Conservation (phyloP, 148 eudicot species). For the Chenopodium formosanum region DNA sequence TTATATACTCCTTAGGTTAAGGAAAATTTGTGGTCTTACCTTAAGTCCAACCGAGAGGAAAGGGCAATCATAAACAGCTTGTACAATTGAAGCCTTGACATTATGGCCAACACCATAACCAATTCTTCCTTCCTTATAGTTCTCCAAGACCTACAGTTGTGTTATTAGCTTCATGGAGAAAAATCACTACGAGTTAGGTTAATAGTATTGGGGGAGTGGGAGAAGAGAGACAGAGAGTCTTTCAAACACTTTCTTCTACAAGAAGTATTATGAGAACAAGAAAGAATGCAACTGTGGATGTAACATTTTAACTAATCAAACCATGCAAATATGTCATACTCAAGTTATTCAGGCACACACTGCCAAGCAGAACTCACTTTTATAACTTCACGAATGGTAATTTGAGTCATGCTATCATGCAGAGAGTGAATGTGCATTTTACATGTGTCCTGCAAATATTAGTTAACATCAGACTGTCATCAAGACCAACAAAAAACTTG, state of each 20-base stretch:
- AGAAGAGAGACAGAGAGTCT: neutral
- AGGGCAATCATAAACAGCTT: constrained; percentile 81
- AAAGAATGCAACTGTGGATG: neutral
- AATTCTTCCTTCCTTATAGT: constrained; percentile 59
- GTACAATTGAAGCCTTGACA: constrained; percentile 55
- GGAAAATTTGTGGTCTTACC: constrained; percentile 33
- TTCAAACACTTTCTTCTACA: neutral
- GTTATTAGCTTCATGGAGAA: constrained; percentile 26
- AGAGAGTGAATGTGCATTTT: constrained; percentile 47
- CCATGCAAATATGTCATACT: neutral
- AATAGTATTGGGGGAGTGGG: neutral
- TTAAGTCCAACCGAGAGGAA: constrained; percentile 67
- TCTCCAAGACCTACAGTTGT: constrained; percentile 55
- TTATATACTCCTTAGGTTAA: neutral
- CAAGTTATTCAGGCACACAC: neutral
- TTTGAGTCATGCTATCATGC: constrained; percentile 42
- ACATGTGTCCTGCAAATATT: constrained; percentile 53
- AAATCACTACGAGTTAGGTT: neutral
- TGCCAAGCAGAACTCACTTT: constrained; percentile 41
- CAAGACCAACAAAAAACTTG: constrained; percentile 5
- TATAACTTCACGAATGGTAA: constrained; percentile 43
- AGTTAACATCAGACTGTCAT: neutral
- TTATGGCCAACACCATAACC: constrained; percentile 77
- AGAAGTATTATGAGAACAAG: neutral
- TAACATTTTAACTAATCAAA: neutral